These are phyloP conservation scores for Gastrolobium bilobum DNA, from an alignment of 306 rosid species.

Conservation along the genomic window DNA sequence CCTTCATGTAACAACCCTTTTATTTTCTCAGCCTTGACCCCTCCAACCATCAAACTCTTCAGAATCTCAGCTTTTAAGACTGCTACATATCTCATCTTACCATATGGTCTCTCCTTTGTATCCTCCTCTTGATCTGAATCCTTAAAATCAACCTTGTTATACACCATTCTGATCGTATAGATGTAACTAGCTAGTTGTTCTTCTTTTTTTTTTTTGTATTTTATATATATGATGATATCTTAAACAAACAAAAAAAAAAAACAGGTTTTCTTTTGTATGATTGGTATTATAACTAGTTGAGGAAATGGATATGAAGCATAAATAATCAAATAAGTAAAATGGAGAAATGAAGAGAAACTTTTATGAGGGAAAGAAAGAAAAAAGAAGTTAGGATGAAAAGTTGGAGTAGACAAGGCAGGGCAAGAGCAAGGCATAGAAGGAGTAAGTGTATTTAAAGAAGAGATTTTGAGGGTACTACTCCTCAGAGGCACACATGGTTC, in stretches of 20 bases:
- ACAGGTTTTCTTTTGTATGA: background rate
- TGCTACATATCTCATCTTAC: constrained; percentile 40
- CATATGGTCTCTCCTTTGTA: constrained; percentile 38
- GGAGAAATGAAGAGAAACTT: constrained; percentile 1
- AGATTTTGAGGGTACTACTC: background rate
- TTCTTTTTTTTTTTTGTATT: background rate
- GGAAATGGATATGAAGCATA: background rate
- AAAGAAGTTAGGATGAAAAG: background rate
- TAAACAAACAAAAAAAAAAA: background rate
- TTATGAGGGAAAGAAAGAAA: background rate
- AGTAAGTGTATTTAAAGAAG: constrained; percentile 28
- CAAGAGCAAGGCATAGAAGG: background rate
- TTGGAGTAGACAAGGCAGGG: background rate
- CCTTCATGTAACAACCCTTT: constrained; percentile 56
- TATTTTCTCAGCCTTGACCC: constrained; percentile 51
- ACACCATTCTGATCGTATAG: constrained; percentile 28
- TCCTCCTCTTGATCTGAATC: constrained; percentile 40
- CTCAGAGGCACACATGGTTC: background rate
- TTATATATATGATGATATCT: background rate
- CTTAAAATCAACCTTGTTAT: constrained; percentile 35
- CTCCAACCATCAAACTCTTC: constrained; percentile 42
- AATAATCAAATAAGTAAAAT: background rate
- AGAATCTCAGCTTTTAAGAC: constrained; percentile 44
- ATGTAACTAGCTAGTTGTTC: background rate
- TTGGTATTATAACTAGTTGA: background rate